Evolutionary conservation across 371 early-diverging fungal genomes (phyloP).

Genomic region (Circinella minor): DNA sequence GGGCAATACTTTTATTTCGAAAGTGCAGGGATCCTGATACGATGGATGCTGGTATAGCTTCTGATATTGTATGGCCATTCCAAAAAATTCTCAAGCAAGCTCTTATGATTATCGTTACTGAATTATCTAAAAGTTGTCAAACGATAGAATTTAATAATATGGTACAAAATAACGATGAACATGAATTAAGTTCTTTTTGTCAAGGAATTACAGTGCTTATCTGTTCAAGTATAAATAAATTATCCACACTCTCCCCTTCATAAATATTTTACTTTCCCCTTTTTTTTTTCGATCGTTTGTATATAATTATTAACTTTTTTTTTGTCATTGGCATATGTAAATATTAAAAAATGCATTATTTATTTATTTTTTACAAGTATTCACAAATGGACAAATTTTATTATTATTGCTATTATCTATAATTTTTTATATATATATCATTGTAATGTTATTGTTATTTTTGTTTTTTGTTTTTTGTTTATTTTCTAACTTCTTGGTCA

Average conservation of each 20-base stretch:
- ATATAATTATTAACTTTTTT: too few relatives aligned
- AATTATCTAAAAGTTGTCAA: slow-evolving; percentile 16
- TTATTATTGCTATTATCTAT: neutral
- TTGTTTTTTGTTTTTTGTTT: too few relatives aligned
- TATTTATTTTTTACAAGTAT: too few relatives aligned
- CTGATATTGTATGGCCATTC: slow-evolving; percentile 36
- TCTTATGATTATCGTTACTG: slow-evolving; percentile 14
- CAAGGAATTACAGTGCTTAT: slow-evolving; percentile 22
- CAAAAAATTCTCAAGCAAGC: slow-evolving; percentile 16
- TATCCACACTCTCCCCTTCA: too few relatives aligned
- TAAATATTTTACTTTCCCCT: too few relatives aligned
- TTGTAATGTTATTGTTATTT: too few relatives aligned
- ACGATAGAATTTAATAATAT: slow-evolving; percentile 25
- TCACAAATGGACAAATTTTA: too few relatives aligned
- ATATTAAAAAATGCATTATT: too few relatives aligned
- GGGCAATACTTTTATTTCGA: slow-evolving; percentile 29
- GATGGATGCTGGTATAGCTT: slow-evolving; percentile 26
- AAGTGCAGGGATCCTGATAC: slow-evolving; percentile 29
- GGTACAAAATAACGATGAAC: slow-evolving; percentile 22
- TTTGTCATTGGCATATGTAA: too few relatives aligned
- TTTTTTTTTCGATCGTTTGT: too few relatives aligned
- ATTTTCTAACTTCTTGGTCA: neutral
- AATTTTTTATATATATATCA: neutral
- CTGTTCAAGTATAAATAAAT: neutral
- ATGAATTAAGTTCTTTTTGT: slow-evolving; percentile 35